Evolutionary conservation across 2,329 filamentous ascomycete species (phyloP).

Genomic region (Cytospora mali): DNA sequence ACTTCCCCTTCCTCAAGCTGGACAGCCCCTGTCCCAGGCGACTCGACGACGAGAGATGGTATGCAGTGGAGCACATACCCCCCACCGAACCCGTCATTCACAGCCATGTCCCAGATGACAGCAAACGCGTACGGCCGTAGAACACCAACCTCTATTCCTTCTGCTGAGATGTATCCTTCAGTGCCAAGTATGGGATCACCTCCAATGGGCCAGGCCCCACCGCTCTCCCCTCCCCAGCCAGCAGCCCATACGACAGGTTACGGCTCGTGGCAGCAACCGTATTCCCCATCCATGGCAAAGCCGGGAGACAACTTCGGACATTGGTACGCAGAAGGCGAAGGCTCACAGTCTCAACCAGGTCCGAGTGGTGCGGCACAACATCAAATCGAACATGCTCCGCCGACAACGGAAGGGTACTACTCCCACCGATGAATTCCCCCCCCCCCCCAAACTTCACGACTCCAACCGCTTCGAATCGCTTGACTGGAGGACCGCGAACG

Average conservation of each 20-base stretch:
- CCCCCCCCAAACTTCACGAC: not conserved
- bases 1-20: constrained; percentile 37
- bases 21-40: constrained; percentile 34
- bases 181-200: constrained; percentile 24
- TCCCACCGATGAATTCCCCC: constrained; percentile 6
- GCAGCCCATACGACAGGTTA: constrained; percentile 16
- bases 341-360: not conserved
- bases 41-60: constrained; percentile 47
- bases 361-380: not conserved
- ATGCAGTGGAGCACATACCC: constrained; percentile 49
- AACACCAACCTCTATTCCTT: constrained; percentile 39
- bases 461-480: not conserved
- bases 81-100: constrained; percentile 44
- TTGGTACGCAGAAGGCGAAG: constrained; percentile 21
- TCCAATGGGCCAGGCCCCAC: constrained; percentile 13
- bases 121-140: constrained; percentile 46
- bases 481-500: not conserved
- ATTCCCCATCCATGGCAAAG: constrained; percentile 16
- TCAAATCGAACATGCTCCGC: constrained; percentile 2
- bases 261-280: constrained; percentile 15
- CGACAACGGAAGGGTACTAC: constrained; percentile 16
- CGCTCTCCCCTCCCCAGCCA: constrained; percentile 15
- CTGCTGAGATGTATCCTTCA: constrained; percentile 48
- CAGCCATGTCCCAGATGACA: constrained; percentile 43
- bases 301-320: constrained; percentile 19